Percentiles rank a stretch among this genome's conserved stretches.
These are phyloP conservation scores for Aureobasidium sp. DNA, from an alignment of 2,329 filamentous ascomycete species.

Conservation along the genomic window DNA sequence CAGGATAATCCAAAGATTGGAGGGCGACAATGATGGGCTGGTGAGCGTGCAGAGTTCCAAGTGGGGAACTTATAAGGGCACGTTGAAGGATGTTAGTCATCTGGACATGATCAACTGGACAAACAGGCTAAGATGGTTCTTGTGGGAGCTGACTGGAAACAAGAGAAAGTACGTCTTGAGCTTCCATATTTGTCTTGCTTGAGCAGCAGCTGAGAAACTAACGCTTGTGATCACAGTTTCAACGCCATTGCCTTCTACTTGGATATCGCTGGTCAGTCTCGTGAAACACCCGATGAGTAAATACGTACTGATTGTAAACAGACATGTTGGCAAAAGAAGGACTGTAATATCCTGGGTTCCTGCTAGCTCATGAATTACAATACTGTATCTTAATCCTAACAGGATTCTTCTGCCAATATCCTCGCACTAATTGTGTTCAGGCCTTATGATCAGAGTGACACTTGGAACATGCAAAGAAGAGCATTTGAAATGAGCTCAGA, in stretches of 20 bases:
- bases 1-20: constrained; percentile 45
- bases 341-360: neutral
- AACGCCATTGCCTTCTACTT: constrained; percentile 59
- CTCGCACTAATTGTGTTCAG: neutral
- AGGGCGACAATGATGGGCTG: constrained; percentile 57
- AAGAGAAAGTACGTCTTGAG: constrained; percentile 41
- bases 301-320: constrained; percentile 25
- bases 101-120: constrained; percentile 62
- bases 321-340: constrained; percentile 36
- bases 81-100: constrained; percentile 56
- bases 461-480: neutral
- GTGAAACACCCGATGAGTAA: neutral
- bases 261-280: constrained; percentile 53
- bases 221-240: constrained; percentile 38
- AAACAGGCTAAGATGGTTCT: constrained; percentile 52
- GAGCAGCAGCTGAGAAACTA: constrained; percentile 12
- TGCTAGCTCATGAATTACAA: neutral
- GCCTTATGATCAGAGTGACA: neutral
- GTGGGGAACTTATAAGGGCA: constrained; percentile 59
- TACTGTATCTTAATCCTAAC: neutral
- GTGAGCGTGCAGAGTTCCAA: constrained; percentile 55
- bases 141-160: constrained; percentile 50
- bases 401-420: neutral
- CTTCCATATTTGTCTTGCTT: no score
- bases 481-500: neutral